phyloP scores from a whole-genome alignment of 2,329 filamentous ascomycete genomes.

The Colletotrichum graminicola region DNA sequence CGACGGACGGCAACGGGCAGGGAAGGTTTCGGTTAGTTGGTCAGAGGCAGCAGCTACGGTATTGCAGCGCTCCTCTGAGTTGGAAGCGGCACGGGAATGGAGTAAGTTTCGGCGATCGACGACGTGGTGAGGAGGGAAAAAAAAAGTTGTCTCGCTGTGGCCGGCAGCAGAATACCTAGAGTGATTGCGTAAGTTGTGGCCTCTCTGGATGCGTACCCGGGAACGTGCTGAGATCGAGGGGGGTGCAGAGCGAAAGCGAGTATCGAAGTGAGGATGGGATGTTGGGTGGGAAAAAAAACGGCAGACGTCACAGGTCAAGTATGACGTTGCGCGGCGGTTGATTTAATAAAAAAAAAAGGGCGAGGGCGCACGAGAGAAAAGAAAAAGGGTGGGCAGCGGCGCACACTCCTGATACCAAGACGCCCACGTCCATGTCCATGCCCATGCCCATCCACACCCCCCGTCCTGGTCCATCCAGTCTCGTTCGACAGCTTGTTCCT shows the following conservation, averaged over 20 bases:
- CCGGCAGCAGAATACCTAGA: constrained; percentile 6
- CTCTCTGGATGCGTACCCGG: constrained; percentile 33
- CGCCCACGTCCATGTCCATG: constrained; percentile 30
- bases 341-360: constrained; percentile 41
- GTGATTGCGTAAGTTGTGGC: constrained; percentile 31
- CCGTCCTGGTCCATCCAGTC: constrained; percentile 5
- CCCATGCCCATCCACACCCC: constrained; percentile 25
- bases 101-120: constrained; percentile 38
- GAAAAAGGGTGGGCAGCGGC: constrained; percentile 46
- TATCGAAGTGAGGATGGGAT: constrained; percentile 37
- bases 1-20: neutral
- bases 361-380: constrained; percentile 47
- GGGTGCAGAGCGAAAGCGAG: constrained; percentile 33
- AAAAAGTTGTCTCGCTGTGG: constrained; percentile 12
- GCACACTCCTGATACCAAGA: constrained; percentile 40
- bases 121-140: constrained; percentile 7
- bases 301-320: constrained; percentile 58
- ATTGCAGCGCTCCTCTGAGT: constrained; percentile 41
- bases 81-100: constrained; percentile 38
- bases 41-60: constrained; percentile 42
- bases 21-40: constrained; percentile 18
- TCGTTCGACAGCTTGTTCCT: constrained; percentile 3
- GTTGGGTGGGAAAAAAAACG: constrained; percentile 45
- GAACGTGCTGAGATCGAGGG: constrained; percentile 30
- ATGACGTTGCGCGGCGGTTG: constrained; percentile 58